Evolutionary conservation across 1,284 basidiomycete genomes (phyloP).

Genomic region (Cryptococcus amylolentus): DNA sequence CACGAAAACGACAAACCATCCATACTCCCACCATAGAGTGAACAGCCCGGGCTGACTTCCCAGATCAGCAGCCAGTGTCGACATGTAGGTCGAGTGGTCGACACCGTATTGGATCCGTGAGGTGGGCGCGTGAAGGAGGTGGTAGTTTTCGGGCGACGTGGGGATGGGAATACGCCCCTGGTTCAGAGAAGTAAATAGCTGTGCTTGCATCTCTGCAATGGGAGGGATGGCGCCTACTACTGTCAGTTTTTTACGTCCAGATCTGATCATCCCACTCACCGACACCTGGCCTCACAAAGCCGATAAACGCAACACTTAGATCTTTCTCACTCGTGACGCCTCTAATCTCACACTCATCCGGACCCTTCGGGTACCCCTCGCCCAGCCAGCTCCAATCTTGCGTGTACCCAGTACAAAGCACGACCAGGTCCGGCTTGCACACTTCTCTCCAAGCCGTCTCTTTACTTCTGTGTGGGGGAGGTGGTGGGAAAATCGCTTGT

Average conservation of each 20-base stretch:
- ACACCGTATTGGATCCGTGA: constrained; percentile 62
- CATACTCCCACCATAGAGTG: constrained; percentile 56
- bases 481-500: constrained; percentile 54
- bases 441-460: constrained; percentile 35
- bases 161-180: constrained; percentile 53
- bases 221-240: constrained; percentile 61
- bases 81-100: constrained; percentile 55
- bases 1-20: constrained; percentile 56
- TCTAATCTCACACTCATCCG: constrained; percentile 56
- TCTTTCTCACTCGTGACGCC: constrained; percentile 57
- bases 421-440: constrained; percentile 40
- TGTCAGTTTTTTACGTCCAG: neutral
- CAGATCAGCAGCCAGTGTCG: constrained; percentile 61
- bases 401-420: constrained; percentile 56
- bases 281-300: constrained; percentile 57
- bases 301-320: constrained; percentile 59
- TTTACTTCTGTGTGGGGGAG: constrained; percentile 35
- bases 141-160: constrained; percentile 57
- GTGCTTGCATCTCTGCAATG: constrained; percentile 63
- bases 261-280: constrained; percentile 9
- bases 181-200: constrained; percentile 61
- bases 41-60: constrained; percentile 57
- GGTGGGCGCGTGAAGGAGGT: constrained; percentile 57
- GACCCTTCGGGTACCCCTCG: constrained; percentile 53
- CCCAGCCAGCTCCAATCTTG: constrained; percentile 55